Percentiles rank a stretch among this genome's conserved stretches.
phyloP scores from a whole-genome alignment of 305 asterid genomes.

The Euphrasia arctica region DNA sequence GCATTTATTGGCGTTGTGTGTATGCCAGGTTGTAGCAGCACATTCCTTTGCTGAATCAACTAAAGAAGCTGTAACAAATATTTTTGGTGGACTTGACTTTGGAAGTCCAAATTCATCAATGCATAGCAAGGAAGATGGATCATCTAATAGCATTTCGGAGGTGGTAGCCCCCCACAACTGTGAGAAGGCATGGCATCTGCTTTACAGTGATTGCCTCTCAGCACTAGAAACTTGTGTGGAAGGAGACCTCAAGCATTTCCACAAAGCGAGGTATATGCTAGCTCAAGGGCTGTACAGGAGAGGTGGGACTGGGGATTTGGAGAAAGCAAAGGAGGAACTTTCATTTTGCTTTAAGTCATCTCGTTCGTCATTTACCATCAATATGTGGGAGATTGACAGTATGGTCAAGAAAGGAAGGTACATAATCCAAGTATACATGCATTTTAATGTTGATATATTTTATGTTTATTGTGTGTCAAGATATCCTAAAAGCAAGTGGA shows the following conservation, averaged over 20 bases:
- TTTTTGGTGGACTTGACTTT: constrained; percentile 36
- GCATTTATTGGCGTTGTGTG: constrained; percentile 13
- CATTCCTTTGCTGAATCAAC: constrained; percentile 68
- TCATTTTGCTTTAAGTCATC: constrained; percentile 96
- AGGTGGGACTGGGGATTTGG: constrained; percentile 75
- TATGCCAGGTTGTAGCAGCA: constrained; percentile 71
- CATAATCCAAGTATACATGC: constrained; percentile 13
- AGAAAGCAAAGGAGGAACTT: constrained; percentile 97
- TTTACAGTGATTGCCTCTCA: constrained; percentile 87
- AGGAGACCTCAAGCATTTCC: constrained; percentile 99
- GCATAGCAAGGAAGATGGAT: constrained; percentile 45
- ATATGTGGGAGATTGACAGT: constrained; percentile 99
- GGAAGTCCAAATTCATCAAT: constrained; percentile 44
- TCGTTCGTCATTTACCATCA: constrained; percentile 90
- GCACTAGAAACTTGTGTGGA: constrained; percentile 92
- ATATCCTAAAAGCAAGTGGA: constrained; percentile 13
- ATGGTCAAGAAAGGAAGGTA: constrained; percentile 96
- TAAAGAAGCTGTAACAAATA: constrained; percentile 43
- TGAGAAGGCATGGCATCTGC: constrained; percentile 73
- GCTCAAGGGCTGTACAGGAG: constrained; percentile 87
- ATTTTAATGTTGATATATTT: constrained; percentile 23
- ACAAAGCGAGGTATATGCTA: constrained; percentile 93
- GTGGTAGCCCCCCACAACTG: constrained; percentile 35
- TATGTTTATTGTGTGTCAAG: constrained; percentile 19
- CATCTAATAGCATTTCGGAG: constrained; percentile 33